phyloP scores from a whole-genome alignment of 768 basidiomycete genomes.

The Termitomyces sp. region DNA sequence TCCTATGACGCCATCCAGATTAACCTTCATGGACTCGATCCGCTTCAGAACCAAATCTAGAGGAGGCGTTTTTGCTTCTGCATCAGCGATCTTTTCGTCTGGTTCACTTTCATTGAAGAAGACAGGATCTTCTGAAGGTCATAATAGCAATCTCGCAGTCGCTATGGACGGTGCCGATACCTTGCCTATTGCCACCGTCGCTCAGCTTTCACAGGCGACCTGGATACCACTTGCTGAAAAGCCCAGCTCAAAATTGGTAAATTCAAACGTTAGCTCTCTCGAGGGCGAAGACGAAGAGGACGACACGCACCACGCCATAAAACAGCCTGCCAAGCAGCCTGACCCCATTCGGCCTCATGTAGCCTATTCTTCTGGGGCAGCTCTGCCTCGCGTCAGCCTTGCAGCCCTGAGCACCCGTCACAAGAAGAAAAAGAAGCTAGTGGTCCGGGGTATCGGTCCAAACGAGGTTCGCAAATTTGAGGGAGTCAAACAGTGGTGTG shows the following conservation, averaged over 20 bases:
- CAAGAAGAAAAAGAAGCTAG: conserved; percentile 57
- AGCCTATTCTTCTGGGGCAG: conserved; percentile 31
- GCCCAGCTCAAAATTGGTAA: conserved; percentile 21
- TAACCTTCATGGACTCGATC: conserved; percentile 38
- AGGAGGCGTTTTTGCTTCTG: conserved; percentile 29
- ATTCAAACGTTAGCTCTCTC: conserved; percentile 14
- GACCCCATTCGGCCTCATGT: conserved; percentile 30
- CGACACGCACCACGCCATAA: conserved; percentile 15
- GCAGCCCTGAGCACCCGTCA: conserved; percentile 38
- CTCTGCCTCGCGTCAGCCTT: conserved; percentile 33
- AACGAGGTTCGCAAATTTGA: conserved; percentile 64
- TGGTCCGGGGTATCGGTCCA: conserved; percentile 65
- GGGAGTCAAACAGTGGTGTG: conserved; percentile 72
- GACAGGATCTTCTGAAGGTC: conserved; percentile 17
- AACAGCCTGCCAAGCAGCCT: conserved; percentile 12
- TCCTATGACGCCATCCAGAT: conserved; percentile 36
- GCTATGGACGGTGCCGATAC: conserved; percentile 12
- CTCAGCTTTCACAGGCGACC: conserved; percentile 11
- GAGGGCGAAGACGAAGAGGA: conserved; percentile 27
- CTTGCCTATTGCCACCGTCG: conserved; percentile 7
- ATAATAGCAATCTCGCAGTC: conserved; percentile 10
- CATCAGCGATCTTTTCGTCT: conserved; percentile 24
- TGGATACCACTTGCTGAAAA: conserved; percentile 33
- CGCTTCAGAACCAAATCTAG: conserved; percentile 33
- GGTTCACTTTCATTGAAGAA: conserved; percentile 29